Base-by-base conservation (phyloP, 805 yeast species). In the Cyberlindnera misumaiensis region DNA sequence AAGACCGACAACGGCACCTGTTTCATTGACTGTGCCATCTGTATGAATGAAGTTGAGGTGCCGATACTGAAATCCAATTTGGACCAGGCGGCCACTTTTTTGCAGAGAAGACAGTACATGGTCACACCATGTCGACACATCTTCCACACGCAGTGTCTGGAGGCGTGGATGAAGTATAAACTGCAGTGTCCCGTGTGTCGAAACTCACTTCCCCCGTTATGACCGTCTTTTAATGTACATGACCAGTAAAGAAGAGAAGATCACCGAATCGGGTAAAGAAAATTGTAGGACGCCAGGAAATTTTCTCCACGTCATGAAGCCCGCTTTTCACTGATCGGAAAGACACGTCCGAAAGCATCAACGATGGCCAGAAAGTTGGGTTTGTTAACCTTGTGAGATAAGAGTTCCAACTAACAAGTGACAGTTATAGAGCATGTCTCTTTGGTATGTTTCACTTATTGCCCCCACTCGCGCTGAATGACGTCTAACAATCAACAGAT, bases 81-180 rank as follows among this genome's bases (percentile, higher is more conserved):
- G 28, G 57, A 48, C 16, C 52, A 43, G 33, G 53, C 52, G 13
- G 18, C 53, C 9, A 36, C 47, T 7, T 44, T 54, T 35, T 34
- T 52, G 20, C 45, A 44, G 26, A 48, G 59, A 41, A 65, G 75
- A 47, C 60, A 65, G 11, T 82, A 80, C 52, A 82, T 84, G 93
- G 75, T 87, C 3, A 86, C 97, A 0, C 97, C 97, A 2, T 89
- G 97, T 59, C 70, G 78, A 30, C 97, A 89, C 58, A 77, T 87
- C 9, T 90, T 88, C 72, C 97, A 89, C 55, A 73, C 86, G 2
- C 79, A 74, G n/a, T 89, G 97, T 62, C 64, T 90, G 46, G 94
- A 85, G 55, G 77, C 73, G 45, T 90, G 97, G 97, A 87, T 90
- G 96, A 75, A 80, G 57, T 83, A 86, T 56, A 85, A 88, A 52